Evolutionary conservation across 345 rosid species (phyloP).

Genomic region (Hibiscus tridactylites): DNA sequence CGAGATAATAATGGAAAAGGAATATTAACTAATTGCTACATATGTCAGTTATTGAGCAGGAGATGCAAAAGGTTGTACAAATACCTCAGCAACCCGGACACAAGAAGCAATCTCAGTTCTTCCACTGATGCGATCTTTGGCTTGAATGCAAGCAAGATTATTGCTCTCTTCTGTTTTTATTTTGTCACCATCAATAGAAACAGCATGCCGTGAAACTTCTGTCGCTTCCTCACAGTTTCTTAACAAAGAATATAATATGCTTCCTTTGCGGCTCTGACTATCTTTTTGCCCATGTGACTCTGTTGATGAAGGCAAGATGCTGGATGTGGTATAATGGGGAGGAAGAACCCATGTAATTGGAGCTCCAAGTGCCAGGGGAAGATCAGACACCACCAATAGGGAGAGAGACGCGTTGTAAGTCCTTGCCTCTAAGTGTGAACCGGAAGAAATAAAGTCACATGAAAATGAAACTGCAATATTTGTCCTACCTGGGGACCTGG

Average conservation of each 20-base stretch:
- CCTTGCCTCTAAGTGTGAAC: constrained; percentile 55
- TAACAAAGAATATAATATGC: constrained; percentile 55
- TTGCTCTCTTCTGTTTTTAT: constrained; percentile 59
- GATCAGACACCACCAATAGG: constrained; percentile 65
- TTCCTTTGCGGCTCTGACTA: constrained; percentile 54
- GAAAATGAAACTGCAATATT: constrained; percentile 59
- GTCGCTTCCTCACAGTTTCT: constrained; percentile 41
- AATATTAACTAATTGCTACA: neutral
- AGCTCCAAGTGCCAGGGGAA: constrained; percentile 80
- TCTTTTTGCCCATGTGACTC: constrained; percentile 46
- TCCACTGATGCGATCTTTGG: constrained; percentile 73
- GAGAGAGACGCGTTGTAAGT: constrained; percentile 50
- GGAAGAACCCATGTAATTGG: constrained; percentile 92
- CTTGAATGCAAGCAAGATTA: constrained; percentile 79
- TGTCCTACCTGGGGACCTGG: constrained; percentile 76
- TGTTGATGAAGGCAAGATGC: constrained; percentile 48
- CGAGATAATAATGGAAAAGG: neutral
- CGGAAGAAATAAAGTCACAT: constrained; percentile 66
- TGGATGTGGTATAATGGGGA: constrained; percentile 66
- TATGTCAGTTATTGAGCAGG: neutral
- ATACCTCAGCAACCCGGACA: constrained; percentile 87
- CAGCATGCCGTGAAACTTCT: constrained; percentile 37
- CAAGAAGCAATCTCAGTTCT: constrained; percentile 82
- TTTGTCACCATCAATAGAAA: constrained; percentile 56
- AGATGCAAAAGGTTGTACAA: constrained; percentile 6